A percentile compares a stretch with the other conserved stretches of the same genome.
These are phyloP conservation scores for Cajanus cajan DNA, from an alignment of 306 rosid species.

Conservation along the genomic window DNA sequence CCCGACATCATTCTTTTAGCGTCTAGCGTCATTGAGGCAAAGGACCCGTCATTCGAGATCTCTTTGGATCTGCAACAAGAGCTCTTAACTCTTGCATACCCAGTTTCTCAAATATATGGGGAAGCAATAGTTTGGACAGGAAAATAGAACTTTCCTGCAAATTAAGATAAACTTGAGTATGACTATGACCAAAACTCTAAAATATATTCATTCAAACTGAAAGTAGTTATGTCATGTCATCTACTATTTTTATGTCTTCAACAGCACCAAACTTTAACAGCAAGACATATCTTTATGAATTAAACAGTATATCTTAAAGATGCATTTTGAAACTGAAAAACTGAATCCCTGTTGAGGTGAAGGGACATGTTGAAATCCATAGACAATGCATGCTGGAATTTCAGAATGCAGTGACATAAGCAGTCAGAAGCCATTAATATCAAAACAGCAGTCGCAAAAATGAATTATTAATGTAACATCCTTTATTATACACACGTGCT, in stretches of 20 bases:
- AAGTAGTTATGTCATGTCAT: background rate
- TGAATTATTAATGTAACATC: background rate
- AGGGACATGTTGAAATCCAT: background rate
- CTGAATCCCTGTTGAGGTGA: background rate
- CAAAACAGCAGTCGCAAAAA: constrained; percentile 7
- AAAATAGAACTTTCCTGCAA: constrained; percentile 86
- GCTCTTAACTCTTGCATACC: constrained; percentile 80
- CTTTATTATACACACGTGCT: too few relatives aligned
- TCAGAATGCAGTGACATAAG: constrained; percentile 10
- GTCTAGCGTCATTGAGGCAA: too few relatives aligned
- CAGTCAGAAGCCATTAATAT: constrained; percentile 3
- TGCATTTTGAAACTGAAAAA: background rate
- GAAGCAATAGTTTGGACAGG: constrained; percentile 76
- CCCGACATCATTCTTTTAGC: too few relatives aligned
- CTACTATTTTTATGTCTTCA: background rate
- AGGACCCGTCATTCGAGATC: constrained; percentile 64
- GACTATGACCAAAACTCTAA: constrained; percentile 16
- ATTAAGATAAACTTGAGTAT: constrained; percentile 16
- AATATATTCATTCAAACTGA: constrained; percentile 7
- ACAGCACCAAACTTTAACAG: background rate
- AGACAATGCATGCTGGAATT: constrained; percentile 12
- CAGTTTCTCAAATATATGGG: constrained; percentile 80
- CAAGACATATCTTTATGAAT: background rate
- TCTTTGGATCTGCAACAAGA: constrained; percentile 71
- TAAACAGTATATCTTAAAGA: background rate